These are phyloP conservation scores for Aureobasidium sp. DNA, from an alignment of 2,329 filamentous ascomycete species.

Conservation along the genomic window DNA sequence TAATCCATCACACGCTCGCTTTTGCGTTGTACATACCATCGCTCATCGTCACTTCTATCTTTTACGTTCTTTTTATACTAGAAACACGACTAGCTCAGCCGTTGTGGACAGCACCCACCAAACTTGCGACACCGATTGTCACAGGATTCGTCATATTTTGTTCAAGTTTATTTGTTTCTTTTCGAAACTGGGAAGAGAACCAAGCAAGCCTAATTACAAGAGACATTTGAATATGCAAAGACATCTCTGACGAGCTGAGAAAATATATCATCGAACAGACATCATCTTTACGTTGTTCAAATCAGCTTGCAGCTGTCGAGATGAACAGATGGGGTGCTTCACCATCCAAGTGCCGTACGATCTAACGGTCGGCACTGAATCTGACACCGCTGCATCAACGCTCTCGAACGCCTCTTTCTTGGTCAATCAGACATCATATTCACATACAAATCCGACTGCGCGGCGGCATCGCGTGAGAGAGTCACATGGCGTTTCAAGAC, in stretches of 20 bases:
- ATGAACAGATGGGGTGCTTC: constrained; percentile 10
- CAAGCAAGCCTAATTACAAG: background rate
- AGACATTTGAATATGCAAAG: constrained; percentile 1
- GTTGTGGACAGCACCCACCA: background rate
- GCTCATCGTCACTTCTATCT: background rate
- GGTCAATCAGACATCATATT: background rate
- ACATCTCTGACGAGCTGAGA: background rate
- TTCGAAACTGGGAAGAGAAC: background rate
- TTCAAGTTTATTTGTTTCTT: background rate
- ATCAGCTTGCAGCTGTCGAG: constrained; percentile 1
- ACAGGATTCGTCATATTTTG: constrained; percentile 9
- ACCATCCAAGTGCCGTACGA: background rate
- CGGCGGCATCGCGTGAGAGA: background rate
- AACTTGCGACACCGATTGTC: constrained; percentile 12
- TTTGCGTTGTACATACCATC: background rate
- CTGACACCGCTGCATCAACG: background rate
- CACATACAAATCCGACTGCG: background rate
- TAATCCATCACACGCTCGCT: background rate
- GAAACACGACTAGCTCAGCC: background rate
- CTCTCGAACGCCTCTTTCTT: background rate
- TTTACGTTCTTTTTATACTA: background rate
- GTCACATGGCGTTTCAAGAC: background rate
- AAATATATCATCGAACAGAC: background rate
- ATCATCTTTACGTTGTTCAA: background rate
- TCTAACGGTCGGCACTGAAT: constrained; percentile 1